Evolutionary conservation across 1,139 yeast genomes (phyloP).

Genomic region (Sugiyamaella castrensis): DNA sequence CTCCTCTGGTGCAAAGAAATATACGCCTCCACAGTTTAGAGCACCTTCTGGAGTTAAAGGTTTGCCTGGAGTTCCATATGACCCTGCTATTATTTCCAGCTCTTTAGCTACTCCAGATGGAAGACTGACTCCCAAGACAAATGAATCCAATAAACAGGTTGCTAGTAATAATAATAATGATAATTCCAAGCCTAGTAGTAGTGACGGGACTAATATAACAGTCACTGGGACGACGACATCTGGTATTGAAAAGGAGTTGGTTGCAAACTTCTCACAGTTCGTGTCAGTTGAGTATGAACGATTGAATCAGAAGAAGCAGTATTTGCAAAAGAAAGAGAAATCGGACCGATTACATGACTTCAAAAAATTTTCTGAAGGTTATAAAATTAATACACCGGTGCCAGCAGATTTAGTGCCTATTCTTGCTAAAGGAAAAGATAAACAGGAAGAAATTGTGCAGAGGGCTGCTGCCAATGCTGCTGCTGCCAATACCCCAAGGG

Average conservation of each 20-base stretch:
- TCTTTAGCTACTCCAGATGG: conserved; percentile 24
- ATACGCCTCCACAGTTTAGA: conserved; percentile 65
- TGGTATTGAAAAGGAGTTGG: conserved; percentile 34
- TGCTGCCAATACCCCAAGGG: conserved; percentile 23
- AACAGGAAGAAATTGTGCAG: conserved; percentile 57
- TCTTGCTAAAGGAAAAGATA: conserved; percentile 61
- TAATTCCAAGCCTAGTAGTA: not conserved
- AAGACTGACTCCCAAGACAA: conserved; percentile 4
- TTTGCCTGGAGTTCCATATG: conserved; percentile 37
- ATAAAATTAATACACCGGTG: conserved; percentile 54
- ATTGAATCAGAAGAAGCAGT: conserved; percentile 33
- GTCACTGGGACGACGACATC: conserved; percentile 6
- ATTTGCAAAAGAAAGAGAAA: conserved; percentile 45
- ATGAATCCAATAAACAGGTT: not conserved
- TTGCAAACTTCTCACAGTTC: conserved; percentile 38
- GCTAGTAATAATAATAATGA: not conserved
- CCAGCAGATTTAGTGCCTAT: conserved; percentile 79
- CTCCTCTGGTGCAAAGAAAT: conserved; percentile 37
- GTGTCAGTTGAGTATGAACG: conserved; percentile 36
- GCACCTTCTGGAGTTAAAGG: conserved; percentile 38
- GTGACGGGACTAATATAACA: conserved; percentile 5
- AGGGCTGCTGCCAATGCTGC: conserved; percentile 27
- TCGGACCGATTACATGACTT: conserved; percentile 58
- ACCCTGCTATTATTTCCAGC: conserved; percentile 71
- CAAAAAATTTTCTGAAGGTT: conserved; percentile 76